phyloP scores from a whole-genome alignment of 176 grass and related monocot species.

The Aegilops bicornis region DNA sequence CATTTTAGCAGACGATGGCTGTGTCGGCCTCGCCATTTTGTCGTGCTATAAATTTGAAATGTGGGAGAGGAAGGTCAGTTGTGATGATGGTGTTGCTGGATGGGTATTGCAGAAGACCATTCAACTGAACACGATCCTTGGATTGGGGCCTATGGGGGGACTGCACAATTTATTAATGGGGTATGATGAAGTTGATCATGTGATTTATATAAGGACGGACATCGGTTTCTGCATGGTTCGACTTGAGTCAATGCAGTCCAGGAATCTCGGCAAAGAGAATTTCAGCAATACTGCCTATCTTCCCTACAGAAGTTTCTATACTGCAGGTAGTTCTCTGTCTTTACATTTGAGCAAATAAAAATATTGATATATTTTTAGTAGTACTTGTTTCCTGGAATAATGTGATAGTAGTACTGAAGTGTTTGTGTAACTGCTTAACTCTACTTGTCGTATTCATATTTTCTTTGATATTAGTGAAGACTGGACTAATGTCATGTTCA shows the following conservation, averaged over 20 bases:
- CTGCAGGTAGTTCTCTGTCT: not conserved
- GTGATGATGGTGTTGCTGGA: not conserved
- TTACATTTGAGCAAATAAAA: not conserved
- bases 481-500: not conserved
- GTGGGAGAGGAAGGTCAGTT: not conserved
- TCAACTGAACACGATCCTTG: not conserved
- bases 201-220: not conserved
- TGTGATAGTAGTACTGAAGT: not conserved
- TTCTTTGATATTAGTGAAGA: not conserved
- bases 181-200: constrained; percentile 26
- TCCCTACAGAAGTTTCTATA: constrained; percentile 36
- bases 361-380: not conserved
- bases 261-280: constrained; percentile 12
- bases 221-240: not conserved
- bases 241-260: constrained; percentile 24
- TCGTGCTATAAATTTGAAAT: not conserved
- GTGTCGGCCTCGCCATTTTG: not conserved
- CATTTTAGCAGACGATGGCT: not conserved
- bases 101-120: constrained; percentile 1
- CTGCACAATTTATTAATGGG: not conserved
- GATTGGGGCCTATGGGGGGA: not conserved
- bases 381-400: not conserved
- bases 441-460: not conserved
- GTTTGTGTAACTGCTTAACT: not conserved
- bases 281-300: constrained; percentile 4